Conservation (phyloP, 345 rosid species). For the Lumnitzera littorea region DNA sequence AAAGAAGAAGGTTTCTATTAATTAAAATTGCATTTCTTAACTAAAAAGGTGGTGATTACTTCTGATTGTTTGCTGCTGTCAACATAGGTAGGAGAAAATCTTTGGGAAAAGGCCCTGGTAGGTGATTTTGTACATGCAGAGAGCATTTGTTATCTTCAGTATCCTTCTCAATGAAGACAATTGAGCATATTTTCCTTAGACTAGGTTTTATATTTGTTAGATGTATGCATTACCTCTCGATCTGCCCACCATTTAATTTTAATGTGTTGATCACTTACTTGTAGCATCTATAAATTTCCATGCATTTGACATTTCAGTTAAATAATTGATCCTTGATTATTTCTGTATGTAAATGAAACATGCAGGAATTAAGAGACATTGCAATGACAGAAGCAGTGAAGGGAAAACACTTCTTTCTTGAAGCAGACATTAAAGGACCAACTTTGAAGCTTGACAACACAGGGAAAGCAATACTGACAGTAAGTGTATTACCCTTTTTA, state of each 20-base stretch:
- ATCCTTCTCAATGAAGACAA: too few species aligned
- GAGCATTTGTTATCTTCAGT: not conserved
- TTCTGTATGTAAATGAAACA: not conserved
- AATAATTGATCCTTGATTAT: too few species aligned
- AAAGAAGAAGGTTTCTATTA: slow-evolving; percentile 60
- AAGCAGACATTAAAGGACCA: slow-evolving; percentile 80
- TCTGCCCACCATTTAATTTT: not conserved
- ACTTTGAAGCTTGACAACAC: slow-evolving; percentile 83
- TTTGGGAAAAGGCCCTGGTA: slow-evolving; percentile 90
- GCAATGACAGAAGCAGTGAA: slow-evolving; percentile 49
- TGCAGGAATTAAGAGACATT: slow-evolving; percentile 77
- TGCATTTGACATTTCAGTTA: not conserved
- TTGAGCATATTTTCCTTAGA: too few species aligned
- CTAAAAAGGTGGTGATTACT: not conserved
- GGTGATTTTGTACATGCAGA: slow-evolving; percentile 18
- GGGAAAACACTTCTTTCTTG: slow-evolving; percentile 85
- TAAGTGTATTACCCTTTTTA: slow-evolving; percentile 22
- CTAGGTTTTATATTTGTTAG: too few species aligned
- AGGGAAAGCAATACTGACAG: slow-evolving; percentile 83
- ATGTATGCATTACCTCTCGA: not conserved
- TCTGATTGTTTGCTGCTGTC: slow-evolving; percentile 9
- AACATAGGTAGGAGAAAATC: slow-evolving; percentile 66
- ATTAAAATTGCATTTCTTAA: not conserved
- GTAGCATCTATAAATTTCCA: not conserved
- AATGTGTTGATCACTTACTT: not conserved